A percentile compares a stretch with the other conserved stretches of the same genome.
Conservation (phyloP, 2,329 filamentous ascomycete species). For the Pseudopyricularia cyperi region DNA sequence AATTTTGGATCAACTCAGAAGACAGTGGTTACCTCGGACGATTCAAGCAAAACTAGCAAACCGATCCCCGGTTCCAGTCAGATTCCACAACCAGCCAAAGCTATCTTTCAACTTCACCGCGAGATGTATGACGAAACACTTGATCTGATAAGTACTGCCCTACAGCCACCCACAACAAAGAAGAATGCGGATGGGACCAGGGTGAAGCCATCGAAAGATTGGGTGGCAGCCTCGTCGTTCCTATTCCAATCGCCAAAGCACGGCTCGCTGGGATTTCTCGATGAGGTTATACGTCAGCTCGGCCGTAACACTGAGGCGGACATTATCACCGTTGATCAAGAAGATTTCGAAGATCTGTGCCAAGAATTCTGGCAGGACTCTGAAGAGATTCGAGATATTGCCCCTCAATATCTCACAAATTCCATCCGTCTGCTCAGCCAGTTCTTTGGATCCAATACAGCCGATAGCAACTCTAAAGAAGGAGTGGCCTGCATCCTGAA, state of each 20-base stretch:
- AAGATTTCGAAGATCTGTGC: neutral
- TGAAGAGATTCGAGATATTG: neutral
- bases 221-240: neutral
- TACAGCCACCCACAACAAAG: neutral
- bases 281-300: neutral
- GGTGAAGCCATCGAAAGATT: neutral
- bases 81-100: neutral
- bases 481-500: neutral
- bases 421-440: neutral
- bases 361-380: neutral
- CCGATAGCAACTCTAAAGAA: neutral
- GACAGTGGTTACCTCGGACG: too few relatives aligned
- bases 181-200: neutral
- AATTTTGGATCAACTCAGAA: too few relatives aligned
- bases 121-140: neutral
- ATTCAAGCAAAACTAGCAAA: neutral
- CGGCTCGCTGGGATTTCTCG: neutral
- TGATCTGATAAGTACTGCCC: neutral
- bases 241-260: neutral
- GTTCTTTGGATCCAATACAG: neutral
- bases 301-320: neutral
- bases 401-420: neutral
- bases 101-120: neutral
- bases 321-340: neutral
- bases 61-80: neutral